Conservation (phyloP, 176 grass and related monocot species). For the Oryza meyeriana region DNA sequence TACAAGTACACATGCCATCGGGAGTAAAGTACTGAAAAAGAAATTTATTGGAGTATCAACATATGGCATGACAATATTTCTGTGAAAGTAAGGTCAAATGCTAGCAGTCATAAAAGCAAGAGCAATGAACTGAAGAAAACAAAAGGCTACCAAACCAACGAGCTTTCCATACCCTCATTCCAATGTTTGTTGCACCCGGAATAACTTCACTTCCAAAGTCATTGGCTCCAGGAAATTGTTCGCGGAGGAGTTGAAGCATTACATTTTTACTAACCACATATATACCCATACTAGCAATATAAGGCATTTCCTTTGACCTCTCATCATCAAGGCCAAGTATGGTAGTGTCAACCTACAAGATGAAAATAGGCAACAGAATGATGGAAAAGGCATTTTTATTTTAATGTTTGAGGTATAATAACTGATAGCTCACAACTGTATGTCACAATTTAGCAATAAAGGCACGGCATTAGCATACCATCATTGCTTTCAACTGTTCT, state of each 20-base stretch:
- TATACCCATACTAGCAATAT: constrained; percentile 98
- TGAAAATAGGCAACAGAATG: constrained; percentile 20
- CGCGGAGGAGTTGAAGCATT: constrained; percentile 85
- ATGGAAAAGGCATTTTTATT: constrained; percentile 18
- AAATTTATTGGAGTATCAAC: neutral
- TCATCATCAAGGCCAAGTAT: constrained; percentile 80
- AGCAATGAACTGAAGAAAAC: constrained; percentile 17
- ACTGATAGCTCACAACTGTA: constrained; percentile 21
- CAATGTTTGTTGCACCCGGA: constrained; percentile 84
- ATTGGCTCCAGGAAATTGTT: constrained; percentile 79
- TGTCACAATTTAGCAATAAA: constrained; percentile 29
- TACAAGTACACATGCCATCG: neutral
- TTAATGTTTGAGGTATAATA: neutral
- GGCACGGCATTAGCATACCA: constrained; percentile 37
- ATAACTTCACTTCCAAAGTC: constrained; percentile 99
- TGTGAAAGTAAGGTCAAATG: constrained; percentile 1
- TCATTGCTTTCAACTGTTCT: constrained; percentile 88
- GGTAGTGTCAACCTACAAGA: constrained; percentile 83
- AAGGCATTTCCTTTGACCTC: constrained; percentile 89
- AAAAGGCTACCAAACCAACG: neutral
- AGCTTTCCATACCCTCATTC: constrained; percentile 77
- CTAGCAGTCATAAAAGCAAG: neutral
- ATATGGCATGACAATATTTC: neutral
- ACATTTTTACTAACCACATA: constrained; percentile 94
- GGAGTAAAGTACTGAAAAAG: neutral